Evolutionary conservation across 2,329 filamentous ascomycete genomes (phyloP), one percentile per base, ranked within the genome.

Genomic region (Alternaria sp.): DNA sequence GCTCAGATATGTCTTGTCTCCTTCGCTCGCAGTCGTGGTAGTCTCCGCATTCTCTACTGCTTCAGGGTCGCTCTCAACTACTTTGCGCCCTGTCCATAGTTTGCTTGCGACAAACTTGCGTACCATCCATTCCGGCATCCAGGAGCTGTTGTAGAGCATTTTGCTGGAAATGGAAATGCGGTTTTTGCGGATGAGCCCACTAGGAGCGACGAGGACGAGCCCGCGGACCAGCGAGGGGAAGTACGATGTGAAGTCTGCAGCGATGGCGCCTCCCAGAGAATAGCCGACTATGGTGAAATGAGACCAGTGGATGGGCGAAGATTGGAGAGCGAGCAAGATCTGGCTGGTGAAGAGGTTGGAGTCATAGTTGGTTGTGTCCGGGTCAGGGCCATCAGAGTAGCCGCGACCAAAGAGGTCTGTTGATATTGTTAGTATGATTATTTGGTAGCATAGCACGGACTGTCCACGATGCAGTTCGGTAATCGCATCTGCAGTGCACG

Each of bases 281-380:
- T 96, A 96, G 2, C 93, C 93, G 4, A 93, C 81, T 6, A 96
- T 81, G 64, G 89, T 87, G 77, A 96, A 95, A 56, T 83, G 84
- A 46, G 62, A 54, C 71, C 71, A 76, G 30, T 69, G 57, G 3
- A 95, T 81, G 0, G 87, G 84, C 2, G 91, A 93, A 1, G 91
- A 93, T 25, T 87, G 85, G 11, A 95, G 81, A 13, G 86, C 91
- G 26, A 92, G 85, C 44, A 93, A 84, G 59, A 93, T 89, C 78
- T 95, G 91, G 4, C 89, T 86, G 4, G 87, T 85, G 80, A 92
- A 96, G 8, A 96, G 87, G 13, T 87, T 85, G n/a, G 87, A 85
- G 74, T 94, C 90, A 74, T 95, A 91, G 6, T 88, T 88, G 15
- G 92, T 82, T 67, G 90, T 86, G 12, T 59, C 47, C 4, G 75